These are phyloP conservation scores for Candida buenavistaensis DNA, from an alignment of 1,139 yeast species.

Conservation along the genomic window DNA sequence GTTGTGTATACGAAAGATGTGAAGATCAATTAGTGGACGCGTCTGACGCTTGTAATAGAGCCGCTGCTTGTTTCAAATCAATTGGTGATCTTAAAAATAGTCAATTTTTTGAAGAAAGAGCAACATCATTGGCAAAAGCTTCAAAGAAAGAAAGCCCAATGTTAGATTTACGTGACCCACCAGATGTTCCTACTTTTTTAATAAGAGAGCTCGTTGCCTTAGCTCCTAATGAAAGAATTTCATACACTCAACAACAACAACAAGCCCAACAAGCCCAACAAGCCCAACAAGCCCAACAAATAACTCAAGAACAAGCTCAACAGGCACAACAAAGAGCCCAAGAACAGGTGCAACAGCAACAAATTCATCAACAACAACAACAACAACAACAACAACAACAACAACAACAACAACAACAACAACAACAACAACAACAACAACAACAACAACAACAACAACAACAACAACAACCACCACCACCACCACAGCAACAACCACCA, in stretches of 20 bases:
- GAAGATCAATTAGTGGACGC: slow-evolving; percentile 62
- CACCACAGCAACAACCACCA: slow-evolving; percentile 10
- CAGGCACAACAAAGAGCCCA: slow-evolving; percentile 13
- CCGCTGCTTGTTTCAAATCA: slow-evolving; percentile 49
- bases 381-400: slow-evolving; percentile 13
- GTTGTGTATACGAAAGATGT: slow-evolving; percentile 64
- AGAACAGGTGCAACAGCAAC: slow-evolving; percentile 14
- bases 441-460: not conserved
- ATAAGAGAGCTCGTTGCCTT: slow-evolving; percentile 50
- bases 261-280: slow-evolving; percentile 12
- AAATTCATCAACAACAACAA: slow-evolving; percentile 10
- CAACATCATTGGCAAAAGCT: slow-evolving; percentile 41
- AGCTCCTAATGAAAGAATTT: slow-evolving; percentile 42
- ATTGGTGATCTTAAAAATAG: slow-evolving; percentile 49
- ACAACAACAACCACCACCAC: slow-evolving; percentile 5
- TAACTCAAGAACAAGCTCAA: slow-evolving; percentile 12
- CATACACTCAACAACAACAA: slow-evolving; percentile 31
- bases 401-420: slow-evolving; percentile 9
- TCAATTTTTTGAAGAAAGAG: slow-evolving; percentile 41
- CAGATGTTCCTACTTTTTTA: slow-evolving; percentile 48
- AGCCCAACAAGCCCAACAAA: slow-evolving; percentile 10
- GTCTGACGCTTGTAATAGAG: slow-evolving; percentile 56
- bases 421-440: not conserved
- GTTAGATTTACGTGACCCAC: slow-evolving; percentile 48
- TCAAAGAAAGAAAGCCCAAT: slow-evolving; percentile 43